These are phyloP conservation scores for Biscogniauxia marginata DNA, from an alignment of 2,329 filamentous ascomycete species.

Conservation along the genomic window DNA sequence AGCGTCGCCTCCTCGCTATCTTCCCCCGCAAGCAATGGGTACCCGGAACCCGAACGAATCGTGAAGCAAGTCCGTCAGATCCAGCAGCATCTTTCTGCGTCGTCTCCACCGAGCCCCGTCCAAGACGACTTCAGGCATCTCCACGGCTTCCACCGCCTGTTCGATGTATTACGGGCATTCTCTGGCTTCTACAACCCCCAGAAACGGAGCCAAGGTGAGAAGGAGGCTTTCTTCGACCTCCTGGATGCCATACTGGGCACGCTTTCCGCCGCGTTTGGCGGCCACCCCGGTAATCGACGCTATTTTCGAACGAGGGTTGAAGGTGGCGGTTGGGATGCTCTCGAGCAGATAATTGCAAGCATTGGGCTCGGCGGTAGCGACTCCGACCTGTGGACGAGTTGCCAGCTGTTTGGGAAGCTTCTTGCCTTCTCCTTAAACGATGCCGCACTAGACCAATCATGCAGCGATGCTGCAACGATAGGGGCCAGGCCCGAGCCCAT, in stretches of 20 bases:
- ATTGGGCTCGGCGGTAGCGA: constrained; percentile 65
- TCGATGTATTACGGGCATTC: constrained; percentile 67
- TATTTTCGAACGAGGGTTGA: constrained; percentile 80
- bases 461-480: constrained; percentile 41
- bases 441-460: constrained; percentile 69
- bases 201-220: constrained; percentile 60
- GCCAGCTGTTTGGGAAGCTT: constrained; percentile 78
- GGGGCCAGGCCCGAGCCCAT: constrained; percentile 10
- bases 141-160: constrained; percentile 72
- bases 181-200: constrained; percentile 74
- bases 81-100: constrained; percentile 58
- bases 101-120: constrained; percentile 44
- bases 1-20: constrained; percentile 39
- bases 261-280: constrained; percentile 70
- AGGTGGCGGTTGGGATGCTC: constrained; percentile 72
- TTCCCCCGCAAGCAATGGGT: constrained; percentile 37
- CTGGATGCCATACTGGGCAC: constrained; percentile 71
- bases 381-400: constrained; percentile 65
- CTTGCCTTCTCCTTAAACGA: constrained; percentile 80
- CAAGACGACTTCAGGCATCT: constrained; percentile 84
- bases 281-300: constrained; percentile 80
- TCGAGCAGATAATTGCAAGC: constrained; percentile 71
- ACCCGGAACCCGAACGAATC: constrained; percentile 49
- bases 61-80: constrained; percentile 61
- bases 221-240: constrained; percentile 63